These are phyloP conservation scores for Megacollybia platyphylla DNA, from an alignment of 1,284 basidiomycete species.

Conservation along the genomic window DNA sequence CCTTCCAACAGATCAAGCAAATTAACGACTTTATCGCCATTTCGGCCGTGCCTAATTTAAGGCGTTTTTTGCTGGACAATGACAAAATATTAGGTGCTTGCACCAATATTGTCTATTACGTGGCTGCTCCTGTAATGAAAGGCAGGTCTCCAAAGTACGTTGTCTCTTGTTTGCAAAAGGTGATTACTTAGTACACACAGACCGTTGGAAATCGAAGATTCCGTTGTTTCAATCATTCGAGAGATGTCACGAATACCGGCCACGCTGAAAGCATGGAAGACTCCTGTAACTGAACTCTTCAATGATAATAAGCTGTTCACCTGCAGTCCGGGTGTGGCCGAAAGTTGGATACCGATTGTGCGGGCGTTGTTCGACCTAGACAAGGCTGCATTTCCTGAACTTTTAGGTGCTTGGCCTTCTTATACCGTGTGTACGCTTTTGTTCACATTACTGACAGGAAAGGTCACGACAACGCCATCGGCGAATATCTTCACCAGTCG, in stretches of 20 bases:
- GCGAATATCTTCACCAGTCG: slow-evolving; percentile 95
- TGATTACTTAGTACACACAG: slow-evolving; percentile 19
- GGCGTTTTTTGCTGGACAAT: slow-evolving; percentile 73
- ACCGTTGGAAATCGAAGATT: slow-evolving; percentile 58
- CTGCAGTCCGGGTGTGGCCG: slow-evolving; percentile 39
- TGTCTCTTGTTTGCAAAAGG: background rate
- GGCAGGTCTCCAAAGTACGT: slow-evolving; percentile 46
- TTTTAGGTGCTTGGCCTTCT: slow-evolving; percentile 46
- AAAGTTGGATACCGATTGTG: slow-evolving; percentile 71
- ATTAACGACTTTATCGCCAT: slow-evolving; percentile 68
- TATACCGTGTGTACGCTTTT: slow-evolving; percentile 5
- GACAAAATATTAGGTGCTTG: slow-evolving; percentile 76
- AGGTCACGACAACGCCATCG: slow-evolving; percentile 77
- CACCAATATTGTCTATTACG: slow-evolving; percentile 77
- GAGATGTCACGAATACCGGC: slow-evolving; percentile 75
- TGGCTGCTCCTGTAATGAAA: slow-evolving; percentile 74
- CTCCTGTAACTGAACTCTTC: slow-evolving; percentile 70
- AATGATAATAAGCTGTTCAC: slow-evolving; percentile 85
- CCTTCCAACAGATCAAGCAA: slow-evolving; percentile 18
- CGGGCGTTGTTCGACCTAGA: slow-evolving; percentile 78
- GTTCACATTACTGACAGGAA: slow-evolving; percentile 31
- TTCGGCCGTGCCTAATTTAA: slow-evolving; percentile 64
- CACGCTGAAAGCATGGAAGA: slow-evolving; percentile 79
- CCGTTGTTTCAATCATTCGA: slow-evolving; percentile 54
- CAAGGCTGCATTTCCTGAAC: slow-evolving; percentile 76